Evolutionary conservation across 164 flowering plant species (phyloP).

Genomic region (Berberis thunbergii): DNA sequence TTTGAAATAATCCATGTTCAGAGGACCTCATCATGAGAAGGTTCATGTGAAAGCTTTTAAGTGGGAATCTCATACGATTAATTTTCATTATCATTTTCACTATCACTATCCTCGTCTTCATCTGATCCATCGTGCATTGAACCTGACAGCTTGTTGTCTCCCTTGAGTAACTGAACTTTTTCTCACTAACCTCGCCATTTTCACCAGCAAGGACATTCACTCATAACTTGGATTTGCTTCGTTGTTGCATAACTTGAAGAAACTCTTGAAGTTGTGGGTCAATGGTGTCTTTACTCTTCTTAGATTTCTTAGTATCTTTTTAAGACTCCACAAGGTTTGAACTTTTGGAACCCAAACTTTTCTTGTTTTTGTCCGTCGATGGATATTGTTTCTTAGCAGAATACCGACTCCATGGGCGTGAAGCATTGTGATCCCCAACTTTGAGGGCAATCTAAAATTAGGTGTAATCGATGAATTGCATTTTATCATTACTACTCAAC

Average conservation of each 20-base stretch:
- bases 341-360: constrained; percentile 12
- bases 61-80: constrained; percentile 8
- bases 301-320: constrained; percentile 22
- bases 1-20: constrained; percentile 86
- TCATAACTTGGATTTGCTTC: constrained; percentile 76
- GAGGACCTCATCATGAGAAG: constrained; percentile 30
- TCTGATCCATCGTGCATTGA: constrained; percentile 10
- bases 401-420: constrained; percentile 89
- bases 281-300: constrained; percentile 24
- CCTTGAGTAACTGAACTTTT: constrained; percentile 16
- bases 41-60: constrained; percentile 8
- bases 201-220: constrained; percentile 26
- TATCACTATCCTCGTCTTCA: constrained; percentile 12
- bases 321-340: constrained; percentile 14
- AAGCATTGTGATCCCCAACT: constrained; percentile 72
- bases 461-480: not conserved
- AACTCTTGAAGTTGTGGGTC: constrained; percentile 77
- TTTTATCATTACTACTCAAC: not conserved
- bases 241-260: constrained; percentile 78
- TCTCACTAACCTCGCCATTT: constrained; percentile 13
- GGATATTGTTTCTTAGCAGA: constrained; percentile 41
- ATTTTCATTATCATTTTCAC: constrained; percentile 1
- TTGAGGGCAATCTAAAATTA: constrained; percentile 58
- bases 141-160: constrained; percentile 10
- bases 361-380: constrained; percentile 18